Evolutionary conservation across 176 grass and related monocot species (phyloP).

Genomic region (barley (Hordeum vulgare)): MorexV3_pseudomolecules_assembly NC_058521.1:64002724-64003223

Average conservation of each 20-base stretch:
- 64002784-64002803: not conserved
- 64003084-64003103: constrained; percentile 60
- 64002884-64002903: not conserved
- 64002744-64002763: not conserved
- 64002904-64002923: too few species aligned
- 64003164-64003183: constrained; percentile 76
- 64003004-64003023: not conserved
- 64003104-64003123: constrained; percentile 86
- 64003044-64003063: not conserved
- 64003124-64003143: constrained; percentile 93
- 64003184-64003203: constrained; percentile 41
- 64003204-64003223: constrained; percentile 54
- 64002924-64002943: too few species aligned
- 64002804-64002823: not conserved
- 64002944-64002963: not conserved
- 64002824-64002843: not conserved
- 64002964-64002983: not conserved
- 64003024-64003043: not conserved
- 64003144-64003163: constrained; percentile 65
- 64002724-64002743: not conserved
- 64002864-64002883: not conserved
- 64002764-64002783: not conserved
- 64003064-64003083: constrained; percentile 77
- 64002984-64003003: not conserved
- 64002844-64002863: too few species aligned